A percentile compares a stretch with the other conserved stretches of the same genome.
Evolutionary conservation across 179 eudicot species (phyloP).

Genomic region (Gypsophila paniculata): DNA sequence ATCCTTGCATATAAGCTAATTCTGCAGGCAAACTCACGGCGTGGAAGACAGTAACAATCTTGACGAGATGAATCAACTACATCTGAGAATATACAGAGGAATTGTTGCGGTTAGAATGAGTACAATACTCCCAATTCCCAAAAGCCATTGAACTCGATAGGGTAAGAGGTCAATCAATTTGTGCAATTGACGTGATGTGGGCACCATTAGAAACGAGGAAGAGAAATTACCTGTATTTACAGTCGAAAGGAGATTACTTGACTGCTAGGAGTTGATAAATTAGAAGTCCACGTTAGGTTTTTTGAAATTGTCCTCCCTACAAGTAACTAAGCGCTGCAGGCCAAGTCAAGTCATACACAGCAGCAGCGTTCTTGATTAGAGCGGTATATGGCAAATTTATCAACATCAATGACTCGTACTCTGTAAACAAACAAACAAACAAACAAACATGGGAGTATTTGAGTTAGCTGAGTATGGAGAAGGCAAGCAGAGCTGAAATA

Average conservation of each 20-base stretch:
- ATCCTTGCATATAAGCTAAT: constrained; percentile 6
- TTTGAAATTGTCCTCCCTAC: constrained; percentile 61
- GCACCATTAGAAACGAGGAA: not conserved
- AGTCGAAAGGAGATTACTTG: constrained; percentile 29
- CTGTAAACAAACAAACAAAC: constrained; percentile 9
- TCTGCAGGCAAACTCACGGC: constrained; percentile 12
- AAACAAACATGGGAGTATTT: not conserved
- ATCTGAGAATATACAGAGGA: constrained; percentile 15
- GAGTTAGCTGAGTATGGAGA: not conserved
- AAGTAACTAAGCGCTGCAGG: not conserved
- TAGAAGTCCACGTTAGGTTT: constrained; percentile 73
- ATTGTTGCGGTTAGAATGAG: not conserved
- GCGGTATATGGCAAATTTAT: not conserved
- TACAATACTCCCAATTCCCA: not conserved
- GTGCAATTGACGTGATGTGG: not conserved
- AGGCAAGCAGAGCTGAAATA: not conserved
- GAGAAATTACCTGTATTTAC: constrained; percentile 6
- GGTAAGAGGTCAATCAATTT: not conserved
- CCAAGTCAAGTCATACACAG: not conserved
- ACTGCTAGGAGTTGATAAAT: constrained; percentile 73
- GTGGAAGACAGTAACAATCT: constrained; percentile 17
- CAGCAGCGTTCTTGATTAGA: constrained; percentile 1
- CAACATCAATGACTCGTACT: not conserved
- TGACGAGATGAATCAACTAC: not conserved
- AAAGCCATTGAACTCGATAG: not conserved